Evolutionary conservation across 805 yeast genomes (phyloP), one percentile per base, ranked within the genome.

Genomic region (Danielia reshetovae): DNA sequence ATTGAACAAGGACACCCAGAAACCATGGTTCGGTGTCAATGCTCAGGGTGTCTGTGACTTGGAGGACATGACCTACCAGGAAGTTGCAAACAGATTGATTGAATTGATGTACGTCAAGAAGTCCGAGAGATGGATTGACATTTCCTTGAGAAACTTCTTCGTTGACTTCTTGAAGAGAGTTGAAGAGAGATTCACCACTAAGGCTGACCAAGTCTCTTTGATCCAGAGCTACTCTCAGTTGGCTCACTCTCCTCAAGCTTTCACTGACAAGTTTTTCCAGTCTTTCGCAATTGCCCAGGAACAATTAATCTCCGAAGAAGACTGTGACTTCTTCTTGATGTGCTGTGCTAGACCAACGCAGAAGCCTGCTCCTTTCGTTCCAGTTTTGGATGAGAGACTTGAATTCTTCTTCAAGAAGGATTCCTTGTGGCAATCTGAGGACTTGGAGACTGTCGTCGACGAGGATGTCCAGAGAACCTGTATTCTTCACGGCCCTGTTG

Each of bases 381-480:
- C 99, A 33, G 84, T 86, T 14, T 74, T 93, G 60, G 96, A 93
- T 58, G 94, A 86, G 48, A 84, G 86, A 70, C 87, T 93, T 54
- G 97, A 93, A 65, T 80, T 82, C 57, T 93, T 85, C 77, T 93
- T 93, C 79, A 93, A 93, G 79, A 93, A 93, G 72, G 99, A 93
- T 65, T 90, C 97, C 19, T 74, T 93, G 61, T 93, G 98, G 98
- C 99, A 93, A 75, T 85, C 96, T 16, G 97, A 93, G 72, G 90
- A 86, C 60, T 76, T 93, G 58, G 97, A 88, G 60, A 85, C 97
- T 40, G 97, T 93, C 57, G 89, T 86, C 47, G 97, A 75, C 49
- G 87, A 84, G 54, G 99, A 93, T 60, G 97, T 93, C 43, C 89
- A 89, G 65, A 84, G 98, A 75, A 90, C 97, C n/a, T 94, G 98